Conservation (phyloP, 2,329 filamentous ascomycete species). For the Decorospora gaudefroyi region DNA sequence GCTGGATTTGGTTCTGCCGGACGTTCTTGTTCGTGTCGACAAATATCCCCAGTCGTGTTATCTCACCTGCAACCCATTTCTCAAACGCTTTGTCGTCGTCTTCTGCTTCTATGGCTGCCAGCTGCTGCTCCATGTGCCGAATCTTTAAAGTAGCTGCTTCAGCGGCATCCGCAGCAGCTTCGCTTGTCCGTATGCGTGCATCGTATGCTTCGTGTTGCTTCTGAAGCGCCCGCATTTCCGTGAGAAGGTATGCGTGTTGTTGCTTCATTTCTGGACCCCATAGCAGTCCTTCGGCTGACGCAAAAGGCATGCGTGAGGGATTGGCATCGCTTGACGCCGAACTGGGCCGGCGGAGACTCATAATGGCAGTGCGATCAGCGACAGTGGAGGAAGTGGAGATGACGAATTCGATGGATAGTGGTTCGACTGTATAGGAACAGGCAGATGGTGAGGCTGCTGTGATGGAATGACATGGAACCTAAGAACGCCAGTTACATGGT, state of each 20-base stretch:
- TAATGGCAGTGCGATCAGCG: not conserved
- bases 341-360: slow-evolving; percentile 14
- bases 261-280: slow-evolving; percentile 50
- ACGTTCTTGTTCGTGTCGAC: slow-evolving; percentile 24
- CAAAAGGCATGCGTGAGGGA: slow-evolving; percentile 23
- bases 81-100: slow-evolving; percentile 28
- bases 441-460: not conserved
- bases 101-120: slow-evolving; percentile 33
- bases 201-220: slow-evolving; percentile 23
- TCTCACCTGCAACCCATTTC: slow-evolving; percentile 22
- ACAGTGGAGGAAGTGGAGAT: not conserved
- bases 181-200: slow-evolving; percentile 26
- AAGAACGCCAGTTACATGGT: not conserved
- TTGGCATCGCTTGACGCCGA: slow-evolving; percentile 10
- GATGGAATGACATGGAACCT: not conserved
- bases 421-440: not conserved
- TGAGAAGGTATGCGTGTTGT: slow-evolving; percentile 44
- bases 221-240: slow-evolving; percentile 46
- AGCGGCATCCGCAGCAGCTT: slow-evolving; percentile 23
- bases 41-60: slow-evolving; percentile 18
- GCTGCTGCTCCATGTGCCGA: slow-evolving; percentile 23
- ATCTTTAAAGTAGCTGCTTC: slow-evolving; percentile 20
- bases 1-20: slow-evolving; percentile 23
- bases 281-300: slow-evolving; percentile 39
- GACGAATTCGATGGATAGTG: not conserved